These are phyloP conservation scores for Chlorella sp. DNA, from an alignment of 139 green algal species.

Conservation along the genomic window DNA sequence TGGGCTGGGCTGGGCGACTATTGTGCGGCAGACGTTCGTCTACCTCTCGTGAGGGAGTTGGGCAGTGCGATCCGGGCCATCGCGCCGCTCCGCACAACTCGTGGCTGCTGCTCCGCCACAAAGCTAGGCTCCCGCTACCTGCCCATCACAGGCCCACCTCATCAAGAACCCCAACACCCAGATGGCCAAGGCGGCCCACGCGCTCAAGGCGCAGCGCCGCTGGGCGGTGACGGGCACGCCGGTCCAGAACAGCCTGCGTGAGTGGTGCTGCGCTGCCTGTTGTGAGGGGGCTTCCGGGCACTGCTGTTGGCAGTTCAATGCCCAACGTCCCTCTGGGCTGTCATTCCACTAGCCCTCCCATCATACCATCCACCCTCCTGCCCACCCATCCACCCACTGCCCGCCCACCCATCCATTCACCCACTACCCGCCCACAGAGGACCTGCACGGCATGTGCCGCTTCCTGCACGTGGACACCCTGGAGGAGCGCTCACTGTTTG, in stretches of 20 bases:
- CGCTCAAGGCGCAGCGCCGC: slow-evolving; percentile 47
- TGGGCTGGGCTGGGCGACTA: no score
- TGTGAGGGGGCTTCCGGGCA: no score
- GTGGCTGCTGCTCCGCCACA: no score
- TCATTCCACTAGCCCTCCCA: no score
- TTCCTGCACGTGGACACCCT: slow-evolving; percentile 53
- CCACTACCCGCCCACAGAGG: neutral
- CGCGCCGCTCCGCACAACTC: no score
- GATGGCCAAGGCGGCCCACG: slow-evolving; percentile 40
- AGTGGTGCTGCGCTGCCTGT: neutral
- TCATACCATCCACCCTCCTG: no score
- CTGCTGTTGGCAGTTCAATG: no score
- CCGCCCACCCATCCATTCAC: neutral
- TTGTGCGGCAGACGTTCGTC: no score
- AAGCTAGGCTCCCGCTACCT: neutral
- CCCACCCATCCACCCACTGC: neutral
- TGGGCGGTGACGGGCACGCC: slow-evolving; percentile 43
- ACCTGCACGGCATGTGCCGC: slow-evolving; percentile 36
- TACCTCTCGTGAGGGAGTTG: no score
- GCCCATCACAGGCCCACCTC: slow-evolving; percentile 49
- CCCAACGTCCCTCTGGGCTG: neutral
- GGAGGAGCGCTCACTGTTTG: slow-evolving; percentile 40
- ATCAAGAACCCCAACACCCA: slow-evolving; percentile 65
- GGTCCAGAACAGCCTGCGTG: slow-evolving; percentile 33
- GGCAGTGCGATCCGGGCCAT: no score